These are phyloP conservation scores for Isatis lusitanica DNA, from an alignment of 441 rosid genomes.

Conservation along the genomic window DNA sequence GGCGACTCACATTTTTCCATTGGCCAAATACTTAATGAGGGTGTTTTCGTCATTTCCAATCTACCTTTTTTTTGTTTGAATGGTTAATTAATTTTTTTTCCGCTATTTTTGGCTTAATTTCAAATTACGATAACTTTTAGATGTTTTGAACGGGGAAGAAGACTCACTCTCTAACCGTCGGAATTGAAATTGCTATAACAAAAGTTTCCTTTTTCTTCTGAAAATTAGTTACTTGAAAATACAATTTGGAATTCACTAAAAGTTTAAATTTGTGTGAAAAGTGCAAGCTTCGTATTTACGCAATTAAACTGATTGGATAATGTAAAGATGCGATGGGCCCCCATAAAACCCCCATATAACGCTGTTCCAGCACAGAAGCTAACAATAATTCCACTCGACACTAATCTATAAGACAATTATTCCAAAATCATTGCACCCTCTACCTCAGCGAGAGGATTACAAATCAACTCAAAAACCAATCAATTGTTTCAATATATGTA, in stretches of 20 bases:
- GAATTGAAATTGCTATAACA: not conserved
- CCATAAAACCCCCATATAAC: not conserved
- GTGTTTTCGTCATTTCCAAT: not conserved
- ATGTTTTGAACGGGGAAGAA: not conserved
- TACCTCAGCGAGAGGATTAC: not conserved
- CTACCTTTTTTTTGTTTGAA: not conserved
- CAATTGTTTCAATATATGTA: not conserved
- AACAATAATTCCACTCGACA: not conserved
- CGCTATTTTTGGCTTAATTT: not conserved
- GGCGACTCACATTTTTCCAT: conserved; percentile 24
- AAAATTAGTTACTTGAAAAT: not conserved
- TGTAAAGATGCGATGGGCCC: not conserved
- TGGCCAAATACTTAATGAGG: conserved; percentile 1
- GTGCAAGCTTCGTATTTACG: conserved; percentile 4
- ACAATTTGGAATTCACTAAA: not conserved
- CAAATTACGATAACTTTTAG: not conserved
- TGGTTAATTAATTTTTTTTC: not conserved
- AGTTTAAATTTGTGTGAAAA: not conserved
- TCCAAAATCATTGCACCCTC: not conserved
- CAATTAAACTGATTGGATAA: not conserved
- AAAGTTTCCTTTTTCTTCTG: not conserved
- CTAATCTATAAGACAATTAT: not conserved
- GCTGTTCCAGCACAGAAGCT: not conserved
- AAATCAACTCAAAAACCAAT: not conserved
- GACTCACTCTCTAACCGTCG: conserved; percentile 17